Evolutionary conservation across 768 basidiomycete species (phyloP), one percentile per base, ranked within the genome.

Genomic region (Calvatia gigantea): DNA sequence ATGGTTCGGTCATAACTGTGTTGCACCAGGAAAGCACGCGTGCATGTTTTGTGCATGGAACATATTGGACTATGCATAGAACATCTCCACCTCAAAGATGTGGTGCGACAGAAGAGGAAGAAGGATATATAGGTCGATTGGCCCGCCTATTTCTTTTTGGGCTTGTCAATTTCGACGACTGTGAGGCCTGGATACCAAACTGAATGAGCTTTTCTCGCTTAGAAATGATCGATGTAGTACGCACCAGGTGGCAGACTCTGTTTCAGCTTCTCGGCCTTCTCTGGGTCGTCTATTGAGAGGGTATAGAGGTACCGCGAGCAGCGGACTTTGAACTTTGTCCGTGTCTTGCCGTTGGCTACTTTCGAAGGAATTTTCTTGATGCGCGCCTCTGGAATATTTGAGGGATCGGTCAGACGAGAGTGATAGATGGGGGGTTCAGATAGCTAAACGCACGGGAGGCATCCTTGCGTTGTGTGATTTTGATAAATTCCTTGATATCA

Each of bases 401-500:
- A 59, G 19, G 38, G 32, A 46, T 23, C n/a, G 28, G 43, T 62
- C 51, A 54, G 21, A 15, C 28, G n/a, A 52, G 23, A 33, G 15
- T 45, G 12, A 35, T 33, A 1, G 49, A 14, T n/a, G 50, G 8
- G 8, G 29, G n/a, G n/a, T n/a, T 3, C 17, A 49, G 43, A 41
- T 21, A 6, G 45, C 27, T 4, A 25, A 35, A 87, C 95, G 73
- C 69, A 97, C 96, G 86, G 58, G 84, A 85, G 62, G 97, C 97
- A 84, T 97, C 96, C 84, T 94, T 96, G 78, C 96, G 86, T 80
- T 87, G 86, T 54, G 95, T 88, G 72, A 96, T 92, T 78, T 94
- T 89, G 74, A 98, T 91, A 80, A 98, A 98, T 75, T 91, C 82
- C 81, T 98, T 99, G 83, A 98, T 98, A 75, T 98, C 95, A 66